Base-by-base conservation (phyloP, 352 stramenopile genomes). In the Phytophthora brassicae region DNA sequence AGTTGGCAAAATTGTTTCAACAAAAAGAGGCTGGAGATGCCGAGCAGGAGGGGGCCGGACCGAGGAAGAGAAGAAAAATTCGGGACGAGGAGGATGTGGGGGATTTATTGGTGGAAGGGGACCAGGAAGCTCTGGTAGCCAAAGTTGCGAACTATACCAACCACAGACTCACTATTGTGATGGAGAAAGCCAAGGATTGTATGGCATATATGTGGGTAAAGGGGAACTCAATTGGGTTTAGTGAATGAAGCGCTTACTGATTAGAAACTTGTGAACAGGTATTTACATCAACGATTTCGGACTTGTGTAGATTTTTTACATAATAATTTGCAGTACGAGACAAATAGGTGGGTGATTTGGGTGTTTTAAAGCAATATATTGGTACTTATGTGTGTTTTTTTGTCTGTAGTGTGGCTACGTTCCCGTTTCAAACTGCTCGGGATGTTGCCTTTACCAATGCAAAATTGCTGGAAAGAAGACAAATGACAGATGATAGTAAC, bases 201-300 rank as follows among this genome's bases (percentile, higher is more conserved):
- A 50, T 19, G 14, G 56, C 62, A 28, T 42, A 77, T 17, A 81
- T 78, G 69, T 77, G 22, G 45, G 60, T 69, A 6, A 3, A 46
- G 16, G 14, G 38, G 17, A n/a, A 31, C 26, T 29, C 45, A 43
- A 13, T 45, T 46, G 6, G 22, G 36, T 11, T 56, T 29, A n/a
- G n/a, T n/a, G 36, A 8, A 47, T 41, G 35, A 7, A 3, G n/a
- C 13, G 9, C 2, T 38, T 41, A 19, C 3, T 33, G 19, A 31
- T 35, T 24, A 41, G n/a, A 17, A 17, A 8, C 6, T 38, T 39
- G 19, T 29, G 22, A 38, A 17, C 44, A 88, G 79, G 77, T 86
- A 83, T 51, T 61, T 90, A 42, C 81, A 90, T 59, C 78, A 88
- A 60, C 73, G 78, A 26, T 88, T 86, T 31, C 77, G 68, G 2